Percentiles rank a stretch among this genome's conserved stretches.
Evolutionary conservation across 2,329 filamentous ascomycete genomes (phyloP).

Genomic region (Ustulina deusta): DNA sequence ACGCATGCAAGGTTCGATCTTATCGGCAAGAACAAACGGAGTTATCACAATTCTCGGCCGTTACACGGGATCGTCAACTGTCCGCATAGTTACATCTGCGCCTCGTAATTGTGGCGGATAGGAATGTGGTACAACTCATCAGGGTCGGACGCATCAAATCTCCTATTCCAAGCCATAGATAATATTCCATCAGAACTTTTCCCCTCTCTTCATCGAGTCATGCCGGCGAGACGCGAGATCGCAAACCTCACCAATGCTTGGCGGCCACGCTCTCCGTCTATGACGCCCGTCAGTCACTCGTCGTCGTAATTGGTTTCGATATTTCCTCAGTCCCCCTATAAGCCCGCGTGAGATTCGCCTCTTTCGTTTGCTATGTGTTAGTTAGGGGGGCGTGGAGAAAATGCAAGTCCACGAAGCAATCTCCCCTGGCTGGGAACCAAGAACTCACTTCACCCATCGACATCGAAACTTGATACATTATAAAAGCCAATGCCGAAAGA

Average conservation of each 20-base stretch:
- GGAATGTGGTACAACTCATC: neutral
- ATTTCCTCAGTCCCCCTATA: neutral
- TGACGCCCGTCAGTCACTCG: neutral
- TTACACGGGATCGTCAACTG: conserved; percentile 15
- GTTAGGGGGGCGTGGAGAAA: neutral
- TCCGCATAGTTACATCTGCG: conserved; percentile 6
- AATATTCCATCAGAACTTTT: neutral
- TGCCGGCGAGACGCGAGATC: neutral
- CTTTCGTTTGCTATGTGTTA: neutral
- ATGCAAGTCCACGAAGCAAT: neutral
- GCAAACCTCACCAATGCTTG: too few species aligned
- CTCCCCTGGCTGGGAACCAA: neutral
- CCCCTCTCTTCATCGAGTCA: neutral
- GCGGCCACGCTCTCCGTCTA: neutral
- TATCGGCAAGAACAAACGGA: conserved; percentile 13
- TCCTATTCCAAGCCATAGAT: neutral
- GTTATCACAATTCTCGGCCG: conserved; percentile 20
- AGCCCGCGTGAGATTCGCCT: neutral
- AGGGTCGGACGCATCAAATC: neutral
- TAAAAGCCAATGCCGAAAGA: neutral
- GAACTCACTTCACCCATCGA: neutral
- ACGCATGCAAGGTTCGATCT: neutral
- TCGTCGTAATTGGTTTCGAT: neutral
- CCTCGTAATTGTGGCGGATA: neutral
- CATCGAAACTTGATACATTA: neutral